Conservation (phyloP, 2,329 filamentous ascomycete species). For the Claviceps lovelessii region DNA sequence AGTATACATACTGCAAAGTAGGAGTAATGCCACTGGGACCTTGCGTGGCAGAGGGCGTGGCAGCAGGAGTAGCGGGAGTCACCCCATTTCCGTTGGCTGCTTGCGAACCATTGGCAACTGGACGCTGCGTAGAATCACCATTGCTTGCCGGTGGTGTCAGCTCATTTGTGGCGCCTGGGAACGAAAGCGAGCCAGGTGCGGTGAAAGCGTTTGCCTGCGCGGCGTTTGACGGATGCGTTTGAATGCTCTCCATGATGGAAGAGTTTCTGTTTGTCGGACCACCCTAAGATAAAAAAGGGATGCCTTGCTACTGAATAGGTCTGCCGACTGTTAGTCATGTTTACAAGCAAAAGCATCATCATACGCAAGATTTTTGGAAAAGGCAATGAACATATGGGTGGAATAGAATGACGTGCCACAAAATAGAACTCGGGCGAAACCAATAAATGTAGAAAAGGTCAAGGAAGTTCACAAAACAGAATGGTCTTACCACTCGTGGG, state of each 20-base stretch:
- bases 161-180: conserved; percentile 71
- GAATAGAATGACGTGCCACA: background rate
- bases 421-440: background rate
- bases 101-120: conserved; percentile 34
- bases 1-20: conserved; percentile 84
- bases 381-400: no score
- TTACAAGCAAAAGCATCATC: background rate
- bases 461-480: background rate
- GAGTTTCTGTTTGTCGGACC: no score
- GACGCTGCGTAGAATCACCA: conserved; percentile 35
- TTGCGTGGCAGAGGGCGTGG: conserved; percentile 71
- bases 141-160: conserved; percentile 67
- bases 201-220: conserved; percentile 93
- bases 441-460: background rate
- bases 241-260: conserved; percentile 67
- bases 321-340: conserved; percentile 11
- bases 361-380: no score
- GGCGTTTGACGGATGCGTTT: conserved; percentile 82
- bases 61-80: conserved; percentile 79
- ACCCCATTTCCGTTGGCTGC: conserved; percentile 59
- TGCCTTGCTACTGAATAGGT: conserved; percentile 17
- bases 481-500: conserved; percentile 51
- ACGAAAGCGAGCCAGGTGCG: conserved; percentile 80
- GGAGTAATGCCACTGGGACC: conserved; percentile 82
- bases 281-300: conserved; percentile 2